These are phyloP conservation scores for Colletotrichum abscissum DNA, from an alignment of 2,329 filamentous ascomycete genomes.

Conservation along the genomic window DNA sequence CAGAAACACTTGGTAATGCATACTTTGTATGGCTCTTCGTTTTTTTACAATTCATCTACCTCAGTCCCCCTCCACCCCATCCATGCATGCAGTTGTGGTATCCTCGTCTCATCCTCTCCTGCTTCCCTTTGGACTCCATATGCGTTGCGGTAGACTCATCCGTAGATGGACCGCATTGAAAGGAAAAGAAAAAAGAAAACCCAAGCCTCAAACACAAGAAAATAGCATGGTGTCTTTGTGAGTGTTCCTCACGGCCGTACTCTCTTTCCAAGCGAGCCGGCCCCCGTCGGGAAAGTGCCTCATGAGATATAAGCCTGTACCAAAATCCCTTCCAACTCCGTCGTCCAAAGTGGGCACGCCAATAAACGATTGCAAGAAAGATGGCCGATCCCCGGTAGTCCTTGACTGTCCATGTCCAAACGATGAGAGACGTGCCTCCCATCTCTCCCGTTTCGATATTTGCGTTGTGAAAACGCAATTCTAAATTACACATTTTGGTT, in stretches of 20 bases:
- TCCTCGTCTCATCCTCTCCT: constrained; percentile 20
- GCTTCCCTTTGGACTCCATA: constrained; percentile 25
- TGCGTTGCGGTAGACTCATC: constrained; percentile 28
- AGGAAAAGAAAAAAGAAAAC: constrained; percentile 4
- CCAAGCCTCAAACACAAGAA: neutral
- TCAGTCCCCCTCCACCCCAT: constrained; percentile 1
- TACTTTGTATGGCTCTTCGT: constrained; percentile 23
- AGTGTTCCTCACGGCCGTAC: neutral
- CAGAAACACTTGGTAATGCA: neutral
- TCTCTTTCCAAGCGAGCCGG: constrained; percentile 9
- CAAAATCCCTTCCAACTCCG: constrained; percentile 25
- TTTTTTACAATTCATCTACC: constrained; percentile 26
- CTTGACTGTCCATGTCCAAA: constrained; percentile 29
- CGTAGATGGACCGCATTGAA: constrained; percentile 22
- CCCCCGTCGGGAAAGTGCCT: constrained; percentile 13
- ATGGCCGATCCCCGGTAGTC: constrained; percentile 25
- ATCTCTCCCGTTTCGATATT: constrained; percentile 27
- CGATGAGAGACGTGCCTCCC: neutral
- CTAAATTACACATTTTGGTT: constrained; percentile 51
- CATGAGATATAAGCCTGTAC: constrained; percentile 14
- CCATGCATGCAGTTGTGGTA: constrained; percentile 31
- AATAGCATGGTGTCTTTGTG: constrained; percentile 8
- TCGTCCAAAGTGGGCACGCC: neutral
- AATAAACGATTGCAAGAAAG: constrained; percentile 19
- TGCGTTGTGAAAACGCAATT: constrained; percentile 18